Base-by-base conservation (phyloP, 495 filamentous ascomycete species). In the Podospora anserina region DNA sequence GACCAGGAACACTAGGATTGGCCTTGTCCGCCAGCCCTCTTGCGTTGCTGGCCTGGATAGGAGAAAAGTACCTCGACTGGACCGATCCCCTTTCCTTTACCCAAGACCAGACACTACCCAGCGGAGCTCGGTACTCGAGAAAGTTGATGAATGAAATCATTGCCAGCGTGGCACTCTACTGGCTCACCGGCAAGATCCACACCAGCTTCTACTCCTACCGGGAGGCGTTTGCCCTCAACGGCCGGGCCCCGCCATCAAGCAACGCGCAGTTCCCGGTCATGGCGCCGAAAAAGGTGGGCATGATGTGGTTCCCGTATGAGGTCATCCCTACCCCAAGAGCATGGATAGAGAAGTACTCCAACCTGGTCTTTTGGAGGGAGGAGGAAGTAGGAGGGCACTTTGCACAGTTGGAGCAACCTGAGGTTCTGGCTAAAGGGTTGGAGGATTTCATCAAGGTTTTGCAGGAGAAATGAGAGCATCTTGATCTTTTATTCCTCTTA, bases 61-160 rank as follows among this genome's bases (percentile, higher is more conserved):
- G 86, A 27, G 89, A 92, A 75, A 91, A 92, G 72, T 87, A 87
- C 70, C 69, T 89, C 13, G 82, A 85, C 49, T 91, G 89, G 89
- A 79, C 81, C 4, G 88, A 91, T 67, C 55, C 68, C 27, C 62
- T 55, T 4, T 78, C 61, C 27, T 67, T 65, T 61, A 56, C 63
- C 0, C 66, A 55, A n/a, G 56, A 69, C 11, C 39, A 16, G 39
- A 49, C 39, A 49, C 39, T 49, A 49, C 39, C 39, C 39, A 68
- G 53, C 18, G 61, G 58, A 4, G 61, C 18, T 1, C 13, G 55
- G 16, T 71, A 71, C 30, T 71, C 69, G 9, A 60, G 28, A 44
- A 57, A 59, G 30, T 32, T 71, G 28, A 68, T 84, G 6, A 78
- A 89, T n/a, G 80, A 78, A 5, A 89, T 91, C 34, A 79, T 91